Base-by-base conservation (phyloP, 805 yeast genomes). In the Spencermartinsiella europaea region DNA sequence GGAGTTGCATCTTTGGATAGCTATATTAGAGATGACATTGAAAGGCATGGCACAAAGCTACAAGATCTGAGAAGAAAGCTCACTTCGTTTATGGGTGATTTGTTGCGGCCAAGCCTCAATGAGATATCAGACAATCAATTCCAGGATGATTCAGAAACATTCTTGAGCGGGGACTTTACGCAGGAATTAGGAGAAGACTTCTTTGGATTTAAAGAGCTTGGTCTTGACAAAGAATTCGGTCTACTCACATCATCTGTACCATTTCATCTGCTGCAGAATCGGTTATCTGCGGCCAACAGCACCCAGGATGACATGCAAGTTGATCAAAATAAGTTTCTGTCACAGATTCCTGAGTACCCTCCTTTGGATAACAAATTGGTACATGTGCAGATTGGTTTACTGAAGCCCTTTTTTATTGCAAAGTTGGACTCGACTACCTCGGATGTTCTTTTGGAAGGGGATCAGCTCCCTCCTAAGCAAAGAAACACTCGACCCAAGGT, bases 151-250 rank as follows among this genome's bases (percentile, higher is more conserved):
- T 84, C 95, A 58, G 97, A 93, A 53, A 96, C 91, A 64, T 93
- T 90, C 62, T 67, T 91, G 54, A 85, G 93, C 25, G 99, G 99
- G 48, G 97, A 90, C 59, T 93, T 93, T 63, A 84, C 96, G 1
- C 83, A 79, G 57, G 96, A 90, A 50, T 69, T 93, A 34, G 99
- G 98, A 4, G 53, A 49, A 27, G 99, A 93, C 67, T 93, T 90
- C 74, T 95, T 95, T 69, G 99, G 99, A 0, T 95, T 93, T 72
- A 85, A 78, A 61, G 98, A 91, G 54, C 71, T 93, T 40, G 99
- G 99, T 0, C 69, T 93, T 44, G 98, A 91, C 59, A 86, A 83
- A 58, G 99, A 93, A 64, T 84, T 88, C 63, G 90, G 91, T 8
- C 70, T 91, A 61, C 67, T 89, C 42, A 83, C 90, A 22, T 76